phyloP scores from a whole-genome alignment of 495 filamentous ascomycete genomes.

The Talaromyces proteolyticus region DNA sequence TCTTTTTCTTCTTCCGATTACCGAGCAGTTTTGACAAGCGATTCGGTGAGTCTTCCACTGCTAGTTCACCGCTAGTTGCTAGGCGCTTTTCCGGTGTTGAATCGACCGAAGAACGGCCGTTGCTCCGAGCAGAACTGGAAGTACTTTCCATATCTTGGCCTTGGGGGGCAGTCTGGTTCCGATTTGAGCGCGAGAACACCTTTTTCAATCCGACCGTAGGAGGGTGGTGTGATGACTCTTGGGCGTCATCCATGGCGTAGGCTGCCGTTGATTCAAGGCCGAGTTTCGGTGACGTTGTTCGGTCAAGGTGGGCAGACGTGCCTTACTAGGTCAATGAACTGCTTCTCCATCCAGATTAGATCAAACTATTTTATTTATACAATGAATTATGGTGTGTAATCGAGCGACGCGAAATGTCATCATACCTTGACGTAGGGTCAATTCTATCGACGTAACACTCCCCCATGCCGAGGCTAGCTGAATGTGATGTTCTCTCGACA shows the following conservation, averaged over 20 bases:
- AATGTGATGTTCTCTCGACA: background rate
- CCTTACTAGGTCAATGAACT: background rate
- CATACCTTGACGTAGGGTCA: background rate
- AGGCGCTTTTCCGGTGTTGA: constrained; percentile 31
- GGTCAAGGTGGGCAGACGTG: too few species aligned
- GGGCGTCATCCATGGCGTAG: constrained; percentile 3
- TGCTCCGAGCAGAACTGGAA: constrained; percentile 29
- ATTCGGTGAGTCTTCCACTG: constrained; percentile 19
- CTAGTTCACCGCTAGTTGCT: constrained; percentile 24
- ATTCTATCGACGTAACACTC: background rate
- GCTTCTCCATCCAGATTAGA: background rate
- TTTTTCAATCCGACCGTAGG: constrained; percentile 1
- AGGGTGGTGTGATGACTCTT: constrained; percentile 2
- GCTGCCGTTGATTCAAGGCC: background rate
- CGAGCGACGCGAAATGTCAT: background rate
- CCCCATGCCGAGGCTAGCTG: background rate
- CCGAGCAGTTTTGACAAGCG: constrained; percentile 51
- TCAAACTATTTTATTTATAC: too few species aligned
- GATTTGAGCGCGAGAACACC: constrained; percentile 9
- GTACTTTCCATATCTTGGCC: constrained; percentile 29
- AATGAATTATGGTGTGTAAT: background rate
- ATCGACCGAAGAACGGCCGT: constrained; percentile 38
- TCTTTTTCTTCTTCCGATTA: constrained; percentile 40
- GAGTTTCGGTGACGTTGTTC: background rate
- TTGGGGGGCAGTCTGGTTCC: constrained; percentile 25